phyloP scores from a whole-genome alignment of 768 basidiomycete species.

The Pulveroboletus sp. region DNA sequence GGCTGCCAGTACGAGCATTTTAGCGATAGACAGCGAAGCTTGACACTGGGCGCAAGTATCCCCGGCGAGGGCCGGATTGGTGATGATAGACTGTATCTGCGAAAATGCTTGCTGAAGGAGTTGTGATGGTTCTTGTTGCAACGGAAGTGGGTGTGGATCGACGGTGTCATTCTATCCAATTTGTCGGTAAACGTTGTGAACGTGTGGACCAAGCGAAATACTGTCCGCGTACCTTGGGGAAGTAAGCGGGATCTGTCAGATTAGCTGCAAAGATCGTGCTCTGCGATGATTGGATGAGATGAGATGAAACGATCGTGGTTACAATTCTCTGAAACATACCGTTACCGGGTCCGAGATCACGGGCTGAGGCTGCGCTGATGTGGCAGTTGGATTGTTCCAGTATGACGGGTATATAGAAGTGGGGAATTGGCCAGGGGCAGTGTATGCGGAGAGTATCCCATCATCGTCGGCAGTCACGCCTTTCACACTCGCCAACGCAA shows the following conservation, averaged over 20 bases:
- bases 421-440: slow-evolving; percentile 61
- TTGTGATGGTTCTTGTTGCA: slow-evolving; percentile 29
- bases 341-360: slow-evolving; percentile 67
- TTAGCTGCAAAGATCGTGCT: slow-evolving; percentile 52
- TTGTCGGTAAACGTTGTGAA: neutral
- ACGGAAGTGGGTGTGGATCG: slow-evolving; percentile 45
- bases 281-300: slow-evolving; percentile 29
- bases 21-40: slow-evolving; percentile 37
- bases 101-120: slow-evolving; percentile 38
- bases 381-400: slow-evolving; percentile 68
- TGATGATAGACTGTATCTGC: slow-evolving; percentile 38
- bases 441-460: slow-evolving; percentile 40
- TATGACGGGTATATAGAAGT: slow-evolving; percentile 59
- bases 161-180: slow-evolving; percentile 37
- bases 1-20: slow-evolving; percentile 42
- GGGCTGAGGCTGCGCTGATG: slow-evolving; percentile 67
- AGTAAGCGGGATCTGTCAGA: slow-evolving; percentile 60
- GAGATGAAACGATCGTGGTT: neutral
- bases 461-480: slow-evolving; percentile 8
- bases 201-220: neutral
- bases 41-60: slow-evolving; percentile 40
- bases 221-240: slow-evolving; percentile 41
- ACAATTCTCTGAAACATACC: slow-evolving; percentile 33
- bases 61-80: slow-evolving; percentile 35
- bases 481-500: slow-evolving; percentile 7